Percentiles rank a stretch among this genome's conserved stretches.
Evolutionary conservation across 768 basidiomycete genomes (phyloP).

Genomic region (Hericium alpestre): DNA sequence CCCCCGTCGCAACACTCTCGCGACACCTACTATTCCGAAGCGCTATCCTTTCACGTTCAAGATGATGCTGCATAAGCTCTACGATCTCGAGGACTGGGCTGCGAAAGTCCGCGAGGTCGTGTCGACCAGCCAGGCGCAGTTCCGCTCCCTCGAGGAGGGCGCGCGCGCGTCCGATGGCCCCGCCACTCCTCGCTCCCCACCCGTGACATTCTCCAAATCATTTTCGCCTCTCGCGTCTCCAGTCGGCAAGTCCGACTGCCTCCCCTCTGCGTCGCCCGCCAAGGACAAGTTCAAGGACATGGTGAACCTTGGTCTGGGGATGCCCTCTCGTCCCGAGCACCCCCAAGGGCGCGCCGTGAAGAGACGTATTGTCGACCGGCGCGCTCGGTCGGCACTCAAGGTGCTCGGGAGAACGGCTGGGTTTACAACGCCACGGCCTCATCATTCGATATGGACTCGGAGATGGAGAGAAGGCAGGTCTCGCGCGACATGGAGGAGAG

Average conservation of each 20-base stretch:
- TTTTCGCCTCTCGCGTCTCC: constrained; percentile 1
- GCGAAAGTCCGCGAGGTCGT: constrained; percentile 12
- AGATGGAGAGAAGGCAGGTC: constrained; percentile 1
- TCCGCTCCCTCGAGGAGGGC: constrained; percentile 4
- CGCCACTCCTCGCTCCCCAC: neutral
- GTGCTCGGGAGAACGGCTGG: constrained; percentile 9
- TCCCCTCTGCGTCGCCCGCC: neutral
- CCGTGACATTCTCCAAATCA: neutral
- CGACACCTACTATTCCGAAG: neutral
- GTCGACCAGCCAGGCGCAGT: constrained; percentile 11
- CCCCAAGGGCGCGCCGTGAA: constrained; percentile 9
- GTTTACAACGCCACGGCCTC: constrained; percentile 11
- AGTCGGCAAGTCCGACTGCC: constrained; percentile 1
- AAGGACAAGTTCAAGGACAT: constrained; percentile 2
- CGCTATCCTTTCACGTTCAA: constrained; percentile 15
- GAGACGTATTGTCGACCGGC: constrained; percentile 13
- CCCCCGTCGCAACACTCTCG: constrained; percentile 11
- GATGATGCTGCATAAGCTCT: constrained; percentile 12
- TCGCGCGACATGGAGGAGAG: constrained; percentile 1
- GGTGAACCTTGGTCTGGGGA: neutral
- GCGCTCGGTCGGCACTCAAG: constrained; percentile 7
- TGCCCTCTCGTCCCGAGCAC: neutral
- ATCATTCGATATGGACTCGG: constrained; percentile 6
- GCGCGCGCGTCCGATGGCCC: neutral
- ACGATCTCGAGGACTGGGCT: constrained; percentile 14